Conservation (phyloP, 2,329 filamentous ascomycete species). For the Stemphylium vesicarium region DNA sequence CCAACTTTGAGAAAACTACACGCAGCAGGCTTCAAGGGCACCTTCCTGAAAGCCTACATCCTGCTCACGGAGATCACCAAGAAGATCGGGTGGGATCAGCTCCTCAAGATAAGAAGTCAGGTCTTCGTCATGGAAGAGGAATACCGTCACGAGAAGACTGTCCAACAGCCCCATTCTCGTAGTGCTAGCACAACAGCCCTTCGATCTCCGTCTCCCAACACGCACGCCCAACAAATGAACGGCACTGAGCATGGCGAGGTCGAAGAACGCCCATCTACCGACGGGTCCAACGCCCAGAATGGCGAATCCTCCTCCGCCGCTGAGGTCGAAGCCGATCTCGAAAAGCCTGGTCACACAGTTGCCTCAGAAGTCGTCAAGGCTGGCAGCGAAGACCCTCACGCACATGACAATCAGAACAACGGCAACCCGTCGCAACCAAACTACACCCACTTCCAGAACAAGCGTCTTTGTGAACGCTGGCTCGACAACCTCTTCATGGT, state of each 20-base stretch:
- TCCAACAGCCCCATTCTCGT: slow-evolving; percentile 56
- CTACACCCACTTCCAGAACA: slow-evolving; percentile 93
- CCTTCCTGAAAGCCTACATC: slow-evolving; percentile 92
- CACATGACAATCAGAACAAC: slow-evolving; percentile 57
- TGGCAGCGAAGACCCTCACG: slow-evolving; percentile 66
- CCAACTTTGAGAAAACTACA: slow-evolving; percentile 84
- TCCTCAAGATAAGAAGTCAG: slow-evolving; percentile 91
- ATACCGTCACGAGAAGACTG: slow-evolving; percentile 81
- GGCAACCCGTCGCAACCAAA: slow-evolving; percentile 61
- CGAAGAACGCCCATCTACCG: slow-evolving; percentile 21
- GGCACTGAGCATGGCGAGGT: slow-evolving; percentile 43
- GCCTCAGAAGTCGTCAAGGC: slow-evolving; percentile 78
- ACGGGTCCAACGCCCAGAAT: slow-evolving; percentile 40
- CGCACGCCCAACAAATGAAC: slow-evolving; percentile 44
- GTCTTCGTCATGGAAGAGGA: slow-evolving; percentile 99
- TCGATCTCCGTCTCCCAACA: slow-evolving; percentile 65
- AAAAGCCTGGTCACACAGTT: slow-evolving; percentile 80
- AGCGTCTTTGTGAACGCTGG: slow-evolving; percentile 96
- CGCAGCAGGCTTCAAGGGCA: slow-evolving; percentile 89
- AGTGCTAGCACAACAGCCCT: slow-evolving; percentile 82
- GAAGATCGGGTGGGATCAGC: slow-evolving; percentile 96
- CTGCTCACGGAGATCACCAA: slow-evolving; percentile 94
- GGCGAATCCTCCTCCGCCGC: slow-evolving; percentile 37
- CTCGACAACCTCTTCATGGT: slow-evolving; percentile 99
- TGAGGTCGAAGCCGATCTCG: slow-evolving; percentile 56